A percentile compares a stretch with the other conserved stretches of the same genome.
Conservation (phyloP, 345 rosid species). For the Arabidopsis thaliana region TAIR10.1 NC_003070.9:22675001-22675500, state of each 20-base stretch:
- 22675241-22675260: constrained; percentile 36
- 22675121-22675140: not conserved
- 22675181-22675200: constrained; percentile 41
- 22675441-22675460: constrained; percentile 17
- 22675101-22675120: not conserved
- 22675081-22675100: not conserved
- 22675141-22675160: constrained; percentile 3
- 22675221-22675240: constrained; percentile 41
- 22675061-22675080: constrained; percentile 17
- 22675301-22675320: constrained; percentile 37
- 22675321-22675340: constrained; percentile 44
- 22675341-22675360: constrained; percentile 24
- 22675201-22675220: constrained; percentile 40
- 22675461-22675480: constrained; percentile 44
- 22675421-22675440: not conserved
- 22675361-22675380: constrained; percentile 28
- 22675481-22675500: constrained; percentile 37
- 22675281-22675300: constrained; percentile 39
- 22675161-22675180: constrained; percentile 47
- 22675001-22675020: constrained; percentile 32
- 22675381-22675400: constrained; percentile 1
- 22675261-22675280: constrained; percentile 42
- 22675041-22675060: constrained; percentile 11
- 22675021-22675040: constrained; percentile 22
- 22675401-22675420: not conserved